phyloP scores from a whole-genome alignment of 768 basidiomycete species.

The Neoboletus brunneissimus region DNA sequence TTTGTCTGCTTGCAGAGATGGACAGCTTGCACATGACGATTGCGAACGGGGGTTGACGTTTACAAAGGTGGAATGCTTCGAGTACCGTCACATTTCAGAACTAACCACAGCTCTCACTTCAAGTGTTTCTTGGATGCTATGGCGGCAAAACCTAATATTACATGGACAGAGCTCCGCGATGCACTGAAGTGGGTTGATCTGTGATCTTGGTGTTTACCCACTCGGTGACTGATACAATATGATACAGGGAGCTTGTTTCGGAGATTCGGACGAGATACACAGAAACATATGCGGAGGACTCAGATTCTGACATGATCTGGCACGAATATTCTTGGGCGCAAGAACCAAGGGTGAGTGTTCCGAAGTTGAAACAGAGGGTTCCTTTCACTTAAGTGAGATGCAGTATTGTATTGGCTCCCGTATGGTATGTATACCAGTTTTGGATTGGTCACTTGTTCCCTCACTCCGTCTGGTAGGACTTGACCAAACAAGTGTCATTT shows the following conservation, averaged over 20 bases:
- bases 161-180: conserved; percentile 23
- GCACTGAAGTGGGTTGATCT: conserved; percentile 11
- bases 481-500: conserved; percentile 7
- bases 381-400: background rate
- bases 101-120: background rate
- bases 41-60: conserved; percentile 17
- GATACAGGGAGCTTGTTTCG: conserved; percentile 10
- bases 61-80: conserved; percentile 19
- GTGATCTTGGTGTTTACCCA: background rate
- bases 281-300: no score
- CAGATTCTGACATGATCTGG: no score
- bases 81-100: background rate
- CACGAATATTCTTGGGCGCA: no score
- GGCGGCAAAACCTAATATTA: conserved; percentile 5
- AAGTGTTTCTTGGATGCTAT: conserved; percentile 22
- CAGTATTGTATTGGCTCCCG: conserved; percentile 12
- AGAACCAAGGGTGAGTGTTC: conserved; percentile 21
- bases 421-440: conserved; percentile 3
- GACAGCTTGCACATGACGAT: conserved; percentile 24
- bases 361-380: background rate
- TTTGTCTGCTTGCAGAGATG: conserved; percentile 28
- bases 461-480: conserved; percentile 9
- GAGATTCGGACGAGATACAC: conserved; percentile 12
- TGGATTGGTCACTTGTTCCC: background rate
- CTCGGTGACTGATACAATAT: background rate